A percentile compares a stretch with the other conserved stretches of the same genome.
Evolutionary conservation across 2,329 filamentous ascomycete species (phyloP).

Genomic region (Neofusicoccum ribis): DNA sequence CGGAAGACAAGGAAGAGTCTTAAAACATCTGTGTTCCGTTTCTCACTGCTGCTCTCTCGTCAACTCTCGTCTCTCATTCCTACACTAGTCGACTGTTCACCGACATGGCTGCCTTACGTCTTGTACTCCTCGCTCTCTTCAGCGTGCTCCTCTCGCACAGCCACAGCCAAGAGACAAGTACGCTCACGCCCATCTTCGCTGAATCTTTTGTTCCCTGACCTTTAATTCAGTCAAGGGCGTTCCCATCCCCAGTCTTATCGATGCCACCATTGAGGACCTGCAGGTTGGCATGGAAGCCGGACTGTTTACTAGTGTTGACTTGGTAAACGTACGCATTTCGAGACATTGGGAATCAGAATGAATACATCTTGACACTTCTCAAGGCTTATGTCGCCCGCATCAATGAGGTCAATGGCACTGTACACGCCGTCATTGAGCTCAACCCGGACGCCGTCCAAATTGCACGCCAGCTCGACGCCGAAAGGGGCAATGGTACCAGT

Average conservation of each 20-base stretch:
- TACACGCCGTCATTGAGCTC: conserved; percentile 56
- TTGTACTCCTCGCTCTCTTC: neutral
- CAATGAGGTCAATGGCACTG: conserved; percentile 52
- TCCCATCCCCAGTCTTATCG: conserved; percentile 45
- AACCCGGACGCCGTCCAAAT: conserved; percentile 57
- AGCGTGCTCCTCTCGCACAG: neutral
- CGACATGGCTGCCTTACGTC: neutral
- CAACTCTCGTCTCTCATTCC: neutral
- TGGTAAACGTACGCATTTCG: conserved; percentile 45
- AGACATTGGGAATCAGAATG: neutral
- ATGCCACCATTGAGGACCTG: conserved; percentile 55
- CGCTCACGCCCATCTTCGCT: too few relatives aligned
- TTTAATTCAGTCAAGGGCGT: conserved; percentile 17
- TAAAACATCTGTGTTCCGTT: neutral
- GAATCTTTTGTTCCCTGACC: neutral
- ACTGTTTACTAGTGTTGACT: conserved; percentile 58
- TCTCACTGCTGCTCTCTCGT: neutral
- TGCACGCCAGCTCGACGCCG: conserved; percentile 49
- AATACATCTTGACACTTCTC: conserved; percentile 22
- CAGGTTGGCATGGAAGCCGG: conserved; percentile 49
- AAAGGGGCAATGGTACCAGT: conserved; percentile 48
- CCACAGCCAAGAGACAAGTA: conserved; percentile 9
- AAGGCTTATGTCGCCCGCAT: conserved; percentile 55
- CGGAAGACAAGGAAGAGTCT: neutral
- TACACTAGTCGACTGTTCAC: neutral